Percentiles rank a stretch among this genome's conserved stretches.
phyloP scores from a whole-genome alignment of 2,329 filamentous ascomycete species.

The Cylindrodendrum hubeiense region DNA sequence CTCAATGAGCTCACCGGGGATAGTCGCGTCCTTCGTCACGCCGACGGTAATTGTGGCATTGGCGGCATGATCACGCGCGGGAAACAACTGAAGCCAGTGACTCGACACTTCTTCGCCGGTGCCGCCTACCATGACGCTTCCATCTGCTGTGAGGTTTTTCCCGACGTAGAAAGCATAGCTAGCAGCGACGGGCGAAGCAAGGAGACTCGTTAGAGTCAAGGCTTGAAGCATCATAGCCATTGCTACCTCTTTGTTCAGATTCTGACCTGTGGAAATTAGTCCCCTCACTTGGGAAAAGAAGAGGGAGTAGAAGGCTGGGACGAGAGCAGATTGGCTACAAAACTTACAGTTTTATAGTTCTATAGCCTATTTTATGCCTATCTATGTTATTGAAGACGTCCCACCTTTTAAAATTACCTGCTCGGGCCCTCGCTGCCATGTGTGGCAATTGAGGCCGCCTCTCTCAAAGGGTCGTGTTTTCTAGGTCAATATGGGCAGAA shows the following conservation, averaged over 20 bases:
- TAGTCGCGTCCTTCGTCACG: slow-evolving; percentile 36
- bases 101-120: slow-evolving; percentile 61
- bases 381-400: neutral
- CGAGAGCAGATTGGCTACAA: neutral
- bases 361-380: neutral
- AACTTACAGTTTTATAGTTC: too few relatives aligned
- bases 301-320: neutral
- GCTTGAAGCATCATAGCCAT: slow-evolving; percentile 10
- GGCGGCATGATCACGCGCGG: slow-evolving; percentile 52
- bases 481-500: neutral
- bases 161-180: slow-evolving; percentile 63
- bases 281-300: neutral
- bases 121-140: slow-evolving; percentile 57
- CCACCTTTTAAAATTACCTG: neutral
- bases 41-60: slow-evolving; percentile 54
- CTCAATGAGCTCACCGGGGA: slow-evolving; percentile 37
- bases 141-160: slow-evolving; percentile 57
- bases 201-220: slow-evolving; percentile 1
- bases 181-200: slow-evolving; percentile 32
- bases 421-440: neutral
- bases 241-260: neutral
- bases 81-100: slow-evolving; percentile 61
- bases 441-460: neutral
- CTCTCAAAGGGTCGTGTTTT: neutral
- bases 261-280: neutral